These are phyloP conservation scores for Apiotrichum akiyoshidainum DNA, from an alignment of 1,284 basidiomycete genomes.

Conservation along the genomic window DNA sequence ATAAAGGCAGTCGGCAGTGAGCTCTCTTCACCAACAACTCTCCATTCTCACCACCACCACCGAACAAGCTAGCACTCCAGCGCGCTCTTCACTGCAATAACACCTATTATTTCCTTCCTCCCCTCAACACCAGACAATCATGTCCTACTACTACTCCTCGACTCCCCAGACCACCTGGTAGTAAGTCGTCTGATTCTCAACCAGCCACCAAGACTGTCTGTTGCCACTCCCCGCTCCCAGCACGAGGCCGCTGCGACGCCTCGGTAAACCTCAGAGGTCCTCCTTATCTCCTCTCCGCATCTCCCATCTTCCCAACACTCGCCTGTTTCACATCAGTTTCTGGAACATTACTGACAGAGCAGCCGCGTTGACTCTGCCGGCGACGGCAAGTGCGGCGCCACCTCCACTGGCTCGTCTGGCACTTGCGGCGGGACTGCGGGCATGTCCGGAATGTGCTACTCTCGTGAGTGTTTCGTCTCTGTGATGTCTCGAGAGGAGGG, in stretches of 20 bases:
- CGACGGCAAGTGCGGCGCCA: constrained; percentile 6
- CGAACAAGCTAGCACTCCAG: no score
- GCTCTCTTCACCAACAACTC: no score
- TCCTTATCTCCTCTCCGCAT: not conserved
- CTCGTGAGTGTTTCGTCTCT: constrained; percentile 4
- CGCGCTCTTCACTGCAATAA: no score
- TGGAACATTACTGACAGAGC: not conserved
- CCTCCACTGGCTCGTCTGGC: not conserved
- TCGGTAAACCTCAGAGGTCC: no score
- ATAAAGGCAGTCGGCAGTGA: no score
- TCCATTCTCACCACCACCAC: no score
- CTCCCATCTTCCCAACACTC: not conserved
- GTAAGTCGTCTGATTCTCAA: not conserved
- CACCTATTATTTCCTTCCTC: not conserved
- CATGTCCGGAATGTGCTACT: constrained; percentile 5
- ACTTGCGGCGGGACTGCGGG: not conserved
- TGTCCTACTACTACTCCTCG: not conserved
- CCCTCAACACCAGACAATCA: not conserved
- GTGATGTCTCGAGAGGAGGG: no score
- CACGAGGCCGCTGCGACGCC: no score
- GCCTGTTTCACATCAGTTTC: no score
- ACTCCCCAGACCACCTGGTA: not conserved
- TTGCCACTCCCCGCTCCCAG: no score
- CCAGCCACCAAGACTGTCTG: no score
- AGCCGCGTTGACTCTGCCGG: not conserved